phyloP scores from a whole-genome alignment of 352 stramenopile genomes.

The Globisporangium abappressorium region DNA sequence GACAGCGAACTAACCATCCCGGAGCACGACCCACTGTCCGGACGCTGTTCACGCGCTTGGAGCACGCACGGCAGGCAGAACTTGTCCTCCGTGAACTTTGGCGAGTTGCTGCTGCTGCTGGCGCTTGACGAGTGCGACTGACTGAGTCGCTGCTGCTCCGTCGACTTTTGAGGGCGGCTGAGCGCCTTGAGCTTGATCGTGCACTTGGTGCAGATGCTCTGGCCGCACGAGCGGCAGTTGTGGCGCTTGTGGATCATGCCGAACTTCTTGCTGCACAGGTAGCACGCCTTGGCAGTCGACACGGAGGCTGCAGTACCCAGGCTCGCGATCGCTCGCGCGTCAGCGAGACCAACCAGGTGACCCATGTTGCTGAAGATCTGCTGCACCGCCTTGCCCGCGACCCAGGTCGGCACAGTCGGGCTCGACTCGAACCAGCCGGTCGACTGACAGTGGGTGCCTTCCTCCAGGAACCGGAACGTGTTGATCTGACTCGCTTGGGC shows the following conservation, averaged over 20 bases:
- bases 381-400: slow-evolving; percentile 2
- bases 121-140: not conserved
- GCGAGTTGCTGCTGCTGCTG: not conserved
- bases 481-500: slow-evolving; percentile 7
- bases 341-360: slow-evolving; percentile 8
- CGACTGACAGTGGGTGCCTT: slow-evolving; percentile 10
- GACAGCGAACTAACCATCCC: slow-evolving; percentile 1
- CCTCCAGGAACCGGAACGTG: slow-evolving; percentile 9
- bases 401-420: not conserved
- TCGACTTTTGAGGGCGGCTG: not conserved
- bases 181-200: slow-evolving; percentile 22
- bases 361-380: slow-evolving; percentile 5
- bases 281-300: slow-evolving; percentile 15
- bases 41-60: slow-evolving; percentile 7
- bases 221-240: slow-evolving; percentile 16
- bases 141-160: not conserved
- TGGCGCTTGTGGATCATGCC: slow-evolving; percentile 21
- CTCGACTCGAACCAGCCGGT: slow-evolving; percentile 8
- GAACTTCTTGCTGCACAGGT: slow-evolving; percentile 31
- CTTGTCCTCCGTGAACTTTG: slow-evolving; percentile 4
- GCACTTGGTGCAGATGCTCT: slow-evolving; percentile 19
- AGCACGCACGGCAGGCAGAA: slow-evolving; percentile 11
- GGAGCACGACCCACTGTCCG: slow-evolving; percentile 6
- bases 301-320: not conserved
- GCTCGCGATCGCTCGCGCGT: slow-evolving; percentile 13